Percentiles rank a stretch among this genome's conserved stretches.
Evolutionary conservation across 352 stramenopile genomes (phyloP).

Genomic region (Phytophthora citricola): DNA sequence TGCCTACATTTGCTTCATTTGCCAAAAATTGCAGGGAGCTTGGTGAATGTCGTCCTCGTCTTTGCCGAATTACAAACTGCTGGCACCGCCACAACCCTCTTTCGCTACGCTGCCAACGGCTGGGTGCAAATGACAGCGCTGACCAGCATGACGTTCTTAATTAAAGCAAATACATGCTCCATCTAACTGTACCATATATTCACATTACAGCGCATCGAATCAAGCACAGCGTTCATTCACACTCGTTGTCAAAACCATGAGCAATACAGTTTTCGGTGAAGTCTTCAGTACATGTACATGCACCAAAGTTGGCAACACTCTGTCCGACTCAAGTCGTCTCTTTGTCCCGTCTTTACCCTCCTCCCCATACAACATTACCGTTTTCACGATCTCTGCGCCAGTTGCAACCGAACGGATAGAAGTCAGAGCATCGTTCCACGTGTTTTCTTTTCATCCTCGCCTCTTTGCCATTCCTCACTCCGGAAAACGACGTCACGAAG

Average conservation of each 20-base stretch:
- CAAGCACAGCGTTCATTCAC: no score
- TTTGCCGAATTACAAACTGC: slow-evolving; percentile 17
- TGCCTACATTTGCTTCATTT: neutral
- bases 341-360: neutral
- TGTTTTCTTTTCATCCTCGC: neutral
- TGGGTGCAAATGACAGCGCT: slow-evolving; percentile 5
- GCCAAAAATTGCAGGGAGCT: slow-evolving; percentile 8
- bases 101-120: slow-evolving; percentile 13
- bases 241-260: no score
- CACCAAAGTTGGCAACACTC: neutral
- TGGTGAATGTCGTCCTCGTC: slow-evolving; percentile 6
- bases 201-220: no score
- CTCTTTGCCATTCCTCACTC: slow-evolving; percentile 23
- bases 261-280: slow-evolving; percentile 8
- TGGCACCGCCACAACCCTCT: slow-evolving; percentile 19
- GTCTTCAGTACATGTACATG: no score
- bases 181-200: no score
- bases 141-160: slow-evolving; percentile 13
- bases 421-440: slow-evolving; percentile 22
- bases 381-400: slow-evolving; percentile 5
- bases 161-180: no score
- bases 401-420: slow-evolving; percentile 14
- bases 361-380: slow-evolving; percentile 3
- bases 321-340: slow-evolving; percentile 15
- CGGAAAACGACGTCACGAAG: slow-evolving; percentile 31